phyloP scores from a whole-genome alignment of 177 flowering plant species.

The Tripterygium wilfordii region DNA sequence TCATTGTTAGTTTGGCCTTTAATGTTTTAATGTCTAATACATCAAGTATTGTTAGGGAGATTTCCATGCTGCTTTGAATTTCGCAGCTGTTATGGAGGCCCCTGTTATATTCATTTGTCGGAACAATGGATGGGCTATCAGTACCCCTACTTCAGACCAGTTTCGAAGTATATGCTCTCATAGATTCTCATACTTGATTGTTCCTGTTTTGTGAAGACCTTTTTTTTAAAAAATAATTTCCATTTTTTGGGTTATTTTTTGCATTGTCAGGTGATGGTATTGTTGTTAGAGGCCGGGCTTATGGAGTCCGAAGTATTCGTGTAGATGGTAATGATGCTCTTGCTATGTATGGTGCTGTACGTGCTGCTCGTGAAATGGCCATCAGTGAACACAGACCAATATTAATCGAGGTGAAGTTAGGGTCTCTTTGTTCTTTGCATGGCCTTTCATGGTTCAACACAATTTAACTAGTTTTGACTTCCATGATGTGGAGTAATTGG shows the following conservation, averaged over 20 bases:
- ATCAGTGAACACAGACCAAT: constrained; percentile 66
- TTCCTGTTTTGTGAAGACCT: no score
- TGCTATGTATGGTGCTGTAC: constrained; percentile 70
- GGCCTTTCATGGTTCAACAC: no score
- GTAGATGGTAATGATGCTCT: constrained; percentile 96
- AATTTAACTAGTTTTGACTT: background rate
- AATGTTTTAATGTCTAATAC: no score
- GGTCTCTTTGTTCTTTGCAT: background rate
- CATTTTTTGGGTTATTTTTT: background rate
- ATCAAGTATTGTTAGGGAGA: constrained; percentile 62
- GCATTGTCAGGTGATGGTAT: constrained; percentile 76
- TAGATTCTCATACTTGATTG: no score
- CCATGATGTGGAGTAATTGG: no score
- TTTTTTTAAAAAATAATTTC: background rate
- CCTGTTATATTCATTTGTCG: constrained; percentile 93
- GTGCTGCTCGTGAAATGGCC: constrained; percentile 79
- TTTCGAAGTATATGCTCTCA: constrained; percentile 67
- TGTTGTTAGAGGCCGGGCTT: constrained; percentile 76
- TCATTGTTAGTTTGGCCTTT: no score
- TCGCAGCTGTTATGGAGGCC: constrained; percentile 89
- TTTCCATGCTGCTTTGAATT: constrained; percentile 94
- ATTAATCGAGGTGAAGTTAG: constrained; percentile 67
- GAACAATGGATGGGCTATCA: constrained; percentile 99
- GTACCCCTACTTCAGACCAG: constrained; percentile 85
- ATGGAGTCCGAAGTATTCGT: constrained; percentile 83